phyloP scores from a whole-genome alignment of 2,329 filamentous ascomycete genomes.

The Arachnopeziza araneosa region DNA sequence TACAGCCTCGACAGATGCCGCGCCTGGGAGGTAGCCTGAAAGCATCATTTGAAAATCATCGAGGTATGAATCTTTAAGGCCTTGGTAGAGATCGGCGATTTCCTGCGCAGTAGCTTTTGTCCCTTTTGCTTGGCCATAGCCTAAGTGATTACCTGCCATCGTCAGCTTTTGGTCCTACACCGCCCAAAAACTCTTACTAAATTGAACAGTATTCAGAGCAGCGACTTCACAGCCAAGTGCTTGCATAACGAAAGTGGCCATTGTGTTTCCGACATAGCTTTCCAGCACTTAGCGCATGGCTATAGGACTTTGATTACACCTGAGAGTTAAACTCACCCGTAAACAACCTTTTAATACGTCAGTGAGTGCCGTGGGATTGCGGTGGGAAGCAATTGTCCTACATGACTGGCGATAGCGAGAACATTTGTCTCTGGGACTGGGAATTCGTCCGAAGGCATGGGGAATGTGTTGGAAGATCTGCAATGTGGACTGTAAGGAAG shows the following conservation, averaged over 20 bases:
- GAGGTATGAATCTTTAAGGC: conserved; percentile 76
- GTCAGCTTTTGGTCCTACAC: background rate
- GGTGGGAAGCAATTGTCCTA: conserved; percentile 43
- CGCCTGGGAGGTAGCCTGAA: conserved; percentile 89
- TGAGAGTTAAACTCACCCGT: conserved; percentile 54
- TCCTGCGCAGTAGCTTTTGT: conserved; percentile 76
- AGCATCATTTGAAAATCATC: conserved; percentile 92
- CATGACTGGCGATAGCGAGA: conserved; percentile 90
- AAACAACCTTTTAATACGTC: conserved; percentile 54
- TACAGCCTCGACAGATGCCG: conserved; percentile 75
- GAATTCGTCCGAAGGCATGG: conserved; percentile 16
- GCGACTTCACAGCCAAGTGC: conserved; percentile 89
- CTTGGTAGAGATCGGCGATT: conserved; percentile 77
- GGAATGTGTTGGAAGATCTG: background rate
- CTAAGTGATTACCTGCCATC: conserved; percentile 80
- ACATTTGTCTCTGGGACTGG: conserved; percentile 59
- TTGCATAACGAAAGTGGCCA: conserved; percentile 92
- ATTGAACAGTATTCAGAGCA: conserved; percentile 93
- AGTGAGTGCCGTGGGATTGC: conserved; percentile 12
- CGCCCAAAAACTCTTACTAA: conserved; percentile 58
- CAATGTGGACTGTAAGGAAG: background rate
- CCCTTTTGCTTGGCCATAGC: conserved; percentile 83
- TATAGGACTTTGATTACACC: background rate
- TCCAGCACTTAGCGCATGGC: conserved; percentile 12
- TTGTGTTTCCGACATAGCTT: conserved; percentile 97